These are phyloP conservation scores for Aspergillus amoenus DNA, from an alignment of 2,329 filamentous ascomycete species.

Conservation along the genomic window DNA sequence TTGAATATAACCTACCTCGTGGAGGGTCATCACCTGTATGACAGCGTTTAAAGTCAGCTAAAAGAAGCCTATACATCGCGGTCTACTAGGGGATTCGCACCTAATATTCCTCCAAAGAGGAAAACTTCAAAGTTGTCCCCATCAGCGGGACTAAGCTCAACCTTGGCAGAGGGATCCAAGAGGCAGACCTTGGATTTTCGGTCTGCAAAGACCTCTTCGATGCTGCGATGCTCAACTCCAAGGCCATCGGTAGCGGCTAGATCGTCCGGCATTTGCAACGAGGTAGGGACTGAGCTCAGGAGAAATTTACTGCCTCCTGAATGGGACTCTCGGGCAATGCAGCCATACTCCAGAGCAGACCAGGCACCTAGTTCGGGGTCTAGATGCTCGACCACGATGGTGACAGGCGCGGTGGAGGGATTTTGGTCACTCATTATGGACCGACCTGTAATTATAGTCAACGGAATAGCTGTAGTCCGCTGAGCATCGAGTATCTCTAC, in stretches of 20 bases:
- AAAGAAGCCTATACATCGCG: not conserved
- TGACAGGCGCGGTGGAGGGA: constrained; percentile 52
- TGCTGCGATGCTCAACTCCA: constrained; percentile 70
- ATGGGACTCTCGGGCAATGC: constrained; percentile 79
- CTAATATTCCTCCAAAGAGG: constrained; percentile 92
- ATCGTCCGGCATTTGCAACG: constrained; percentile 59
- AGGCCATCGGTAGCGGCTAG: constrained; percentile 64
- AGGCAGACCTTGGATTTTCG: constrained; percentile 79
- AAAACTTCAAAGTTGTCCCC: constrained; percentile 83
- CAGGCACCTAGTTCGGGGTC: constrained; percentile 91
- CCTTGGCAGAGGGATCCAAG: constrained; percentile 78
- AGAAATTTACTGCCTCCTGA: constrained; percentile 68
- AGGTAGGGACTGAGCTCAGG: constrained; percentile 74
- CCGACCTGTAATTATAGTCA: not conserved
- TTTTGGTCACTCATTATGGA: constrained; percentile 26
- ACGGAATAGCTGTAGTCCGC: not conserved
- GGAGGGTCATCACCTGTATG: constrained; percentile 85
- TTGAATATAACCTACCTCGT: constrained; percentile 60
- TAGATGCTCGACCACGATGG: constrained; percentile 93
- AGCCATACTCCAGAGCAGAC: constrained; percentile 89
- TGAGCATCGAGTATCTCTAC: not conserved
- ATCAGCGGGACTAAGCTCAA: constrained; percentile 82
- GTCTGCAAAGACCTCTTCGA: constrained; percentile 76
- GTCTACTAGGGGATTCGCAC: constrained; percentile 48
- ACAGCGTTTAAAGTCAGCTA: not conserved